Base-by-base conservation (phyloP, 2,329 filamentous ascomycete genomes). In the Myriosclerotinia duriaeana region DNA sequence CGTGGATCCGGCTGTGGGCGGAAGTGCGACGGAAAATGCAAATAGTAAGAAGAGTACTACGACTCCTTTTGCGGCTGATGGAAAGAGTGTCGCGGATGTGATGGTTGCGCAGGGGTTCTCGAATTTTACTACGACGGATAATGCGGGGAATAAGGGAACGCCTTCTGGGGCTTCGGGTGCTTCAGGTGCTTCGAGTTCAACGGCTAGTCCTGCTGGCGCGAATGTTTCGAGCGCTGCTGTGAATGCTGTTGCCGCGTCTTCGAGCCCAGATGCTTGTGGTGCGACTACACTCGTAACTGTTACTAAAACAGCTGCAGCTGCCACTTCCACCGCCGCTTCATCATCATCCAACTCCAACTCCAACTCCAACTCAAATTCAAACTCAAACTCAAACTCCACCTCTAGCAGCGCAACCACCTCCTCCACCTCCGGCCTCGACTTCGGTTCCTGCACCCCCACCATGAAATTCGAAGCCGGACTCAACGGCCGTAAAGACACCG, bases 31-130 rank as follows among this genome's bases (percentile, higher is more conserved):
- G 14, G 85, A 86, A 75, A 90, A 89, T 69, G 83, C 84, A 68
- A 84, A 88, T 75, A 86, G 87, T 20, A 78, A 77, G 2, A 76
- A 77, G 34, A 88, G 85, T 5, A 75, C 83, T 55, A 75, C 74
- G 22, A 80, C 77, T 4, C 86, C 88, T 4, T 85, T 90, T 56
- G 76, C 81, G 54, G 86, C 87, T 17, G 76, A 76, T 63, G 87
- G 88, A n/a, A 76, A 88, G 71, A 89, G 86, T 69, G 85, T 90
- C 38, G 88, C 89, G 30, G 82, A 90, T 66, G 78, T 91, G 67
- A 82, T 89, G 78, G 78, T 77, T 59, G 84, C 83, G 30, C 82
- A 87, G 66, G 88, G 88, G 15, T 88, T 90, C 74, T 80, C 80
- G 70, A 86, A 87, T 77, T 87, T 91, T 71, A 85, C 84, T 2